Conservation (phyloP, 805 yeast genomes). For the Tetrapisispora taiwanensis region DNA sequence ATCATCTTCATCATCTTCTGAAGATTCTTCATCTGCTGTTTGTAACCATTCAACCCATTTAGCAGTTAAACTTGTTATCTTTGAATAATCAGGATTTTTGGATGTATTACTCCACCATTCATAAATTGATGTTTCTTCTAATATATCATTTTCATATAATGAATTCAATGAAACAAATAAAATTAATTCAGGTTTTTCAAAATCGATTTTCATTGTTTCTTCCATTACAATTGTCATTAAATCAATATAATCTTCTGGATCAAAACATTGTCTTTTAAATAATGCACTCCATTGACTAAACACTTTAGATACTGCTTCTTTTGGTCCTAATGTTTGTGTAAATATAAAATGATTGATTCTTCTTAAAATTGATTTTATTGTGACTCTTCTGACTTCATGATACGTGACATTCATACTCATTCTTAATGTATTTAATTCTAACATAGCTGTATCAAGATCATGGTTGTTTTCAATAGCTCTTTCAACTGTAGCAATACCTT, state of each 20-base stretch:
- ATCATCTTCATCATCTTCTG: slow-evolving; percentile 46
- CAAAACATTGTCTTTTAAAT: slow-evolving; percentile 79
- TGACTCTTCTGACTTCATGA: slow-evolving; percentile 82
- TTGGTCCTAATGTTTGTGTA: slow-evolving; percentile 66
- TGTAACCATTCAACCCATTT: slow-evolving; percentile 83
- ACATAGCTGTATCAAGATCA: slow-evolving; percentile 81
- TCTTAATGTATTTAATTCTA: slow-evolving; percentile 87
- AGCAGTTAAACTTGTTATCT: slow-evolving; percentile 46
- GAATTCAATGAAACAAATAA: slow-evolving; percentile 38
- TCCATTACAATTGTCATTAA: slow-evolving; percentile 41
- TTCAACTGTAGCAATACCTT: slow-evolving; percentile 88
- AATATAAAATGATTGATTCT: slow-evolving; percentile 65
- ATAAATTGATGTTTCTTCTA: slow-evolving; percentile 71
- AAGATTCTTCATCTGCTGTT: slow-evolving; percentile 59
- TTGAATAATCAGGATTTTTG: slow-evolving; percentile 34
- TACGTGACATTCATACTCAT: slow-evolving; percentile 97
- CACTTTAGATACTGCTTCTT: slow-evolving; percentile 67
- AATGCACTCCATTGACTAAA: slow-evolving; percentile 75
- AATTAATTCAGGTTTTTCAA: slow-evolving; percentile 29
- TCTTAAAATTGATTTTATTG: slow-evolving; percentile 58
- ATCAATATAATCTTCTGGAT: slow-evolving; percentile 66
- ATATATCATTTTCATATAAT: slow-evolving; percentile 71
- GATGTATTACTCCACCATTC: slow-evolving; percentile 63
- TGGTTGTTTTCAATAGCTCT: slow-evolving; percentile 90
- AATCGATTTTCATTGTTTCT: slow-evolving; percentile 15